phyloP scores from a whole-genome alignment of 257 asterid species.

The Penstemon eatonii region DNA sequence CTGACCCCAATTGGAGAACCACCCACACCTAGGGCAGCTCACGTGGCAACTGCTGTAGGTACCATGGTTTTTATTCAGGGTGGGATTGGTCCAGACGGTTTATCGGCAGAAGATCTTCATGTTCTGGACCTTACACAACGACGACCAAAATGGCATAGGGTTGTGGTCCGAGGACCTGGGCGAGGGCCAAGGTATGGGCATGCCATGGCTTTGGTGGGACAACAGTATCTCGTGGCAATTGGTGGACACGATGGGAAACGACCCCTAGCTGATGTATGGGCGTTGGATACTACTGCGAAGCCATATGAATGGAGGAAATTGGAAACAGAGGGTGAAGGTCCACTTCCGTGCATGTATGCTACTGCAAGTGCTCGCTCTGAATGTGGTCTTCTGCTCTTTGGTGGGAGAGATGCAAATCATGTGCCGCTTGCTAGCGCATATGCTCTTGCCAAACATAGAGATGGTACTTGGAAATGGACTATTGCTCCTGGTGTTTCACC shows the following conservation, averaged over 20 bases:
- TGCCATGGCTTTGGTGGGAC: slow-evolving; percentile 99
- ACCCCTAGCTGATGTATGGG: slow-evolving; percentile 99
- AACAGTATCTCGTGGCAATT: slow-evolving; percentile 93
- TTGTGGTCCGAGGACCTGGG: slow-evolving; percentile 97
- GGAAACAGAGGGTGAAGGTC: slow-evolving; percentile 99
- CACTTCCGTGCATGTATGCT: slow-evolving; percentile 99
- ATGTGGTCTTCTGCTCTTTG: no score
- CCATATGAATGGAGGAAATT: slow-evolving; percentile 98
- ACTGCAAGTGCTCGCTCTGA: no score
- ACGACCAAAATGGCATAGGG: slow-evolving; percentile 98
- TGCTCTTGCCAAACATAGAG: no score
- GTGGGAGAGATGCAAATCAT: no score
- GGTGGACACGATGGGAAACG: slow-evolving; percentile 99
- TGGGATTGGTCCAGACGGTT: slow-evolving; percentile 80
- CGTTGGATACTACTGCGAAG: slow-evolving; percentile 98
- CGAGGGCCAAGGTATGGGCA: slow-evolving; percentile 99
- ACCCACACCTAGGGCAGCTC: slow-evolving; percentile 99
- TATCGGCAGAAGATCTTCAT: slow-evolving; percentile 83
- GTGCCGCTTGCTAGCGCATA: no score
- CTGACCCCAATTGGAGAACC: slow-evolving; percentile 97
- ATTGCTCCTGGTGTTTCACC: no score
- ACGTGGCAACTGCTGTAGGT: slow-evolving; percentile 97
- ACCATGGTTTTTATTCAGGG: slow-evolving; percentile 99
- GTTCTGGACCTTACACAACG: slow-evolving; percentile 76
- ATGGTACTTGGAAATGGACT: no score